phyloP scores from a whole-genome alignment of 1,139 yeast species.

The Debaryomyces coudertii region DNA sequence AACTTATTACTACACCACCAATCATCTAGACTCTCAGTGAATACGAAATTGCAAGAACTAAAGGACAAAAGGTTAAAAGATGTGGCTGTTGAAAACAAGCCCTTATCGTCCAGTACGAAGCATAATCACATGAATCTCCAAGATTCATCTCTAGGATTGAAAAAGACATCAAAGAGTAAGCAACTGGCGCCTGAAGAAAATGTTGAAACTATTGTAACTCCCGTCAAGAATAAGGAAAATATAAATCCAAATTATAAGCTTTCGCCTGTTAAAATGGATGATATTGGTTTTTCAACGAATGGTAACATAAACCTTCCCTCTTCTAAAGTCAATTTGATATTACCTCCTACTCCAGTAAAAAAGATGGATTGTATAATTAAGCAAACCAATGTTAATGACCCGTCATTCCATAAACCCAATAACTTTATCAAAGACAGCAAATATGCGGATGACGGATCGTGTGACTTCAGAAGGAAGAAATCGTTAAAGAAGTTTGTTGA shows the following conservation, averaged over 20 bases:
- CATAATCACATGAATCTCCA: constrained; percentile 46
- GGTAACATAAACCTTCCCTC: constrained; percentile 54
- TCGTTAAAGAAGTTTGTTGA: constrained; percentile 46
- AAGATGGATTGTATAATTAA: constrained; percentile 51
- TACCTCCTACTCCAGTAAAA: constrained; percentile 72
- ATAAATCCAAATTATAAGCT: constrained; percentile 29
- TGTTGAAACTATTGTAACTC: constrained; percentile 7
- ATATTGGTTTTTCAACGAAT: constrained; percentile 51
- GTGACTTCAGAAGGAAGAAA: constrained; percentile 33
- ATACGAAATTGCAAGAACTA: constrained; percentile 34
- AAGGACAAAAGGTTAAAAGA: constrained; percentile 16
- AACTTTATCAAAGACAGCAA: constrained; percentile 1
- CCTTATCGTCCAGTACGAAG: constrained; percentile 10
- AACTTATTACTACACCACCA: constrained; percentile 45
- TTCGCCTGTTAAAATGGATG: constrained; percentile 19
- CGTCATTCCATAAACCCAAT: background rate
- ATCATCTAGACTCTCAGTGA: constrained; percentile 42
- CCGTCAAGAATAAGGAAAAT: constrained; percentile 15
- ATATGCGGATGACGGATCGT: constrained; percentile 13
- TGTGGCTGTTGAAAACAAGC: constrained; percentile 9
- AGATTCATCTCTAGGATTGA: constrained; percentile 47
- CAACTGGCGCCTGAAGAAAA: constrained; percentile 3
- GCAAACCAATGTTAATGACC: constrained; percentile 6
- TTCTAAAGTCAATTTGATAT: constrained; percentile 45
- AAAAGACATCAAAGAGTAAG: constrained; percentile 26